Evolutionary conservation across 2,329 filamentous ascomycete species (phyloP).

Genomic region (Zelopaecilomyces penicillatus): DNA sequence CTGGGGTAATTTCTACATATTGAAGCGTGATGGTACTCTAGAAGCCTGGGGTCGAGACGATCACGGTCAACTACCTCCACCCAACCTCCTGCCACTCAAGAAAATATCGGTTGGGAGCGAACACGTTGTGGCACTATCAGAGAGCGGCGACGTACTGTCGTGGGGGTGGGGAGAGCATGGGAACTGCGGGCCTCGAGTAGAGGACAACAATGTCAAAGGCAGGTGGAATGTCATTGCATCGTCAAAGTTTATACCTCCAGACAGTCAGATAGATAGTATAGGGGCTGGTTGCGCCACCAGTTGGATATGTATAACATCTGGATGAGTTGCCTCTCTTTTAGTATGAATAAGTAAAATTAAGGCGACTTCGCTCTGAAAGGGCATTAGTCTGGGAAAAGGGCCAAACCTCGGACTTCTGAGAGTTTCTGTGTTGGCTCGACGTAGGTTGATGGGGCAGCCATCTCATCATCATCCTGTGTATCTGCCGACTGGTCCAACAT

Average conservation of each 20-base stretch:
- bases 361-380: not conserved
- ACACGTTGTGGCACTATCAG: slow-evolving; percentile 68
- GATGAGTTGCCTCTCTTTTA: slow-evolving; percentile 3
- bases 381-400: slow-evolving; percentile 32
- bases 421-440: slow-evolving; percentile 67
- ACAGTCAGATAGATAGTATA: slow-evolving; percentile 48
- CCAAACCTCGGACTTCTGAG: slow-evolving; percentile 51
- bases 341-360: not conserved
- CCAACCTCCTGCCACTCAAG: slow-evolving; percentile 47
- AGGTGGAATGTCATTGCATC: slow-evolving; percentile 60
- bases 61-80: slow-evolving; percentile 69
- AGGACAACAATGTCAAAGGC: slow-evolving; percentile 58
- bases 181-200: slow-evolving; percentile 71
- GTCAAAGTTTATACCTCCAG: slow-evolving; percentile 42
- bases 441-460: slow-evolving; percentile 22
- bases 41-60: slow-evolving; percentile 77
- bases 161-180: slow-evolving; percentile 99
- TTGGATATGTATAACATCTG: slow-evolving; percentile 53
- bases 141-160: slow-evolving; percentile 58
- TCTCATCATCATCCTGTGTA: slow-evolving; percentile 14
- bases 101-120: slow-evolving; percentile 81
- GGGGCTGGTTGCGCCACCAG: slow-evolving; percentile 88
- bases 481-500: slow-evolving; percentile 13
- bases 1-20: slow-evolving; percentile 74
- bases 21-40: slow-evolving; percentile 52